phyloP scores from a whole-genome alignment of 768 basidiomycete species.

The Lepiota subincarnata region DNA sequence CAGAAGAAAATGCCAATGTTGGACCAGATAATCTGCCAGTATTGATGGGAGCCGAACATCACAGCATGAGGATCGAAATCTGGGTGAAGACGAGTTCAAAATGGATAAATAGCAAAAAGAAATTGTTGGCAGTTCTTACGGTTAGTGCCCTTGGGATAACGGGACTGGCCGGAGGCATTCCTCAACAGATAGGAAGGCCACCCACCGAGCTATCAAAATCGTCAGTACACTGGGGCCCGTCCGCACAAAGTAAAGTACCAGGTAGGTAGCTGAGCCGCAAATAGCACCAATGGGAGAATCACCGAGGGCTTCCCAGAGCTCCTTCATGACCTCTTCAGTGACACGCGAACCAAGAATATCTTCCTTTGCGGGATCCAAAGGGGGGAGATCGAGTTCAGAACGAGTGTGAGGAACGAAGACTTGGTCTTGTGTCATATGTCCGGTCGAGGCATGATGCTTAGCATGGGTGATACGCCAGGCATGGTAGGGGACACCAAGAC shows the following conservation, averaged over 20 bases:
- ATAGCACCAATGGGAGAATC: constrained; percentile 83
- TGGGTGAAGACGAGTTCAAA: constrained; percentile 16
- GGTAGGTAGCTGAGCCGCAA: constrained; percentile 48
- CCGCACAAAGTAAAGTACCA: constrained; percentile 37
- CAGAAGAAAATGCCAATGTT: constrained; percentile 79
- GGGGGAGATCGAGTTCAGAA: constrained; percentile 58
- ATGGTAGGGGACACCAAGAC: constrained; percentile 93
- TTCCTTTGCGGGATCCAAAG: constrained; percentile 65
- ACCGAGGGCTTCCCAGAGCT: constrained; percentile 81
- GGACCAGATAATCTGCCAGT: constrained; percentile 70
- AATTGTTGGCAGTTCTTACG: constrained; percentile 46
- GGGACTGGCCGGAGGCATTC: constrained; percentile 83
- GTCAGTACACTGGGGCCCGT: neutral
- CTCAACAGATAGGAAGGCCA: constrained; percentile 81
- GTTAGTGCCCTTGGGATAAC: constrained; percentile 75
- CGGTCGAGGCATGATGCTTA: constrained; percentile 94
- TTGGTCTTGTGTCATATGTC: constrained; percentile 91
- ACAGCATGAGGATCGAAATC: constrained; percentile 75
- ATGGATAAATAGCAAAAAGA: neutral
- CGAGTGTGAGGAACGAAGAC: constrained; percentile 95
- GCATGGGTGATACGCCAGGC: constrained; percentile 94
- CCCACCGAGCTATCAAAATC: constrained; percentile 56
- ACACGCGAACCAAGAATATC: constrained; percentile 63
- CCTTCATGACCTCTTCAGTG: constrained; percentile 60
- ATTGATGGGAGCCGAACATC: constrained; percentile 86